phyloP scores from a whole-genome alignment of 2,329 filamentous ascomycete species.

The Ophiostoma sp. region DNA sequence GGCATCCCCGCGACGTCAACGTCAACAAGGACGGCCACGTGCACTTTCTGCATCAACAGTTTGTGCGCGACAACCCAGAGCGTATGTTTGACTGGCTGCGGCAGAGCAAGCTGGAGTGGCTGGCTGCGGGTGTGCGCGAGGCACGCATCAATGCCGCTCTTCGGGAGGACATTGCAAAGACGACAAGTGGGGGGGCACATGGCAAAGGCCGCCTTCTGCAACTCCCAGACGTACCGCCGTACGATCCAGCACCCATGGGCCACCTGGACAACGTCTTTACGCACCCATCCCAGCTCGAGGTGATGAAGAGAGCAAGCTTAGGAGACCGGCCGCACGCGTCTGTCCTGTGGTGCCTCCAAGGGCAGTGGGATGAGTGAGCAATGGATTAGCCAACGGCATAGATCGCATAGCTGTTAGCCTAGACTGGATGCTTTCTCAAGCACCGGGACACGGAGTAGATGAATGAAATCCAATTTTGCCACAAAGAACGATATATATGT shows the following conservation, averaged over 20 bases:
- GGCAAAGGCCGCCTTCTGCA: neutral
- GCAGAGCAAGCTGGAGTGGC: slow-evolving; percentile 24
- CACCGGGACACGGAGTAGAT: neutral
- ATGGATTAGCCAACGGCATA: slow-evolving; percentile 20
- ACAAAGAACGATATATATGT: neutral
- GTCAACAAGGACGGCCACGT: slow-evolving; percentile 12
- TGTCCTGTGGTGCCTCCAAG: slow-evolving; percentile 22
- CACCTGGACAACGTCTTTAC: slow-evolving; percentile 23
- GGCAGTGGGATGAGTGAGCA: slow-evolving; percentile 30
- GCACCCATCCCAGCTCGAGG: slow-evolving; percentile 19
- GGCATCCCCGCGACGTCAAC: neutral
- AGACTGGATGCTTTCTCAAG: neutral
- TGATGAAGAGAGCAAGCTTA: slow-evolving; percentile 13
- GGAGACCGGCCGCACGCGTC: slow-evolving; percentile 18
- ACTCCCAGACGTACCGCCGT: slow-evolving; percentile 25
- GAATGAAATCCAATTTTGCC: neutral
- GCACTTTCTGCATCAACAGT: slow-evolving; percentile 22
- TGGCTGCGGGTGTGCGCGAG: slow-evolving; percentile 24
- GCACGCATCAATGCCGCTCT: slow-evolving; percentile 20
- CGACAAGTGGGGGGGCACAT: neutral
- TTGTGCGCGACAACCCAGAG: neutral
- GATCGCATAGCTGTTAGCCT: neutral
- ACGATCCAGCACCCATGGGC: slow-evolving; percentile 23
- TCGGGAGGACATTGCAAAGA: neutral
- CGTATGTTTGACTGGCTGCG: slow-evolving; percentile 21